phyloP scores from a whole-genome alignment of 345 rosid species.

The Acer negundo region DNA sequence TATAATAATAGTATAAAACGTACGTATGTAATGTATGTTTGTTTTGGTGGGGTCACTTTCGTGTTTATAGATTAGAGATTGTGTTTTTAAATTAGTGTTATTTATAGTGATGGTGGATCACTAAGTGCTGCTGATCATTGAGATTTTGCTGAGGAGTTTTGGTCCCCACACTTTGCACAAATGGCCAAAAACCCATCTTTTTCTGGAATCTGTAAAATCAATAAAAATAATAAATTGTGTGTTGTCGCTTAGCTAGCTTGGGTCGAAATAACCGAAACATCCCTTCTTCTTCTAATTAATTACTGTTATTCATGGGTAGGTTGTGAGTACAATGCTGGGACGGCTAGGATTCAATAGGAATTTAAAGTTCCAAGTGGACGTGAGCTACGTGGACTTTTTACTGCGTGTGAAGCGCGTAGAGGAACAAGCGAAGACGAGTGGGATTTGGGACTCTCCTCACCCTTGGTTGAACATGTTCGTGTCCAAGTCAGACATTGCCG shows the following conservation, averaged over 20 bases:
- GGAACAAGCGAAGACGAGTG: constrained; percentile 55
- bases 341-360: constrained; percentile 50
- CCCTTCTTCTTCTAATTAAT: not conserved
- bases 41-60: constrained; percentile 5
- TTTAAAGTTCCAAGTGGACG: constrained; percentile 59
- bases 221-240: constrained; percentile 7
- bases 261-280: constrained; percentile 12
- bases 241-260: not conserved
- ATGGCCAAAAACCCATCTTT: constrained; percentile 53
- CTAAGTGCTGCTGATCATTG: constrained; percentile 27
- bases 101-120: constrained; percentile 15
- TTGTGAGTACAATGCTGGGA: constrained; percentile 48
- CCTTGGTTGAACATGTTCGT: constrained; percentile 94
- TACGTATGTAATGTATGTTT: not conserved
- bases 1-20: not conserved
- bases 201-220: constrained; percentile 37
- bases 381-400: constrained; percentile 69
- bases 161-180: constrained; percentile 54
- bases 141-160: constrained; percentile 37
- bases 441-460: constrained; percentile 88
- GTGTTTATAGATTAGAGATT: constrained; percentile 7
- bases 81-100: constrained; percentile 32
- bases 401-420: constrained; percentile 70
- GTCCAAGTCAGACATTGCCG: constrained; percentile 53
- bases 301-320: constrained; percentile 29